Conservation (phyloP, 2,329 filamentous ascomycete genomes). For the Phaeomoniella chlamydospora region DNA sequence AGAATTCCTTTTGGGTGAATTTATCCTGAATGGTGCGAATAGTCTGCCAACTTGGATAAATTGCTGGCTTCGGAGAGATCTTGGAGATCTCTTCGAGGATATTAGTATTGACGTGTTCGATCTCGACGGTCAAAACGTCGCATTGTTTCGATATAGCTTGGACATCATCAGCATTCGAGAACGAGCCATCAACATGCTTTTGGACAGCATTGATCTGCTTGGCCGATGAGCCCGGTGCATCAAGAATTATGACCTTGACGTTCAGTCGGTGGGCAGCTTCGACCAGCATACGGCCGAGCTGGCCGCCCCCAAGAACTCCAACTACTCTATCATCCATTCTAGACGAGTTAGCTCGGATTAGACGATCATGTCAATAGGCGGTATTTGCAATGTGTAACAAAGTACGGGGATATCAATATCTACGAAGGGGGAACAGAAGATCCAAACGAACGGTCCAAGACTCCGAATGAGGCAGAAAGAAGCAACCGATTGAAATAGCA, state of each 20-base stretch:
- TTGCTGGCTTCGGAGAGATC: conserved; percentile 13
- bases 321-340: conserved; percentile 13
- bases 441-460: no score
- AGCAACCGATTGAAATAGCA: no score
- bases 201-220: conserved; percentile 61
- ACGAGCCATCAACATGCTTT: conserved; percentile 63
- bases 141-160: conserved; percentile 54
- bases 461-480: no score
- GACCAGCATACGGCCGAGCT: conserved; percentile 85
- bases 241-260: conserved; percentile 65
- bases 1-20: conserved; percentile 65
- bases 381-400: no score
- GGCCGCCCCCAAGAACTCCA: conserved; percentile 47
- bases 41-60: conserved; percentile 67
- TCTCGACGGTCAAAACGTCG: conserved; percentile 77
- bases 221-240: conserved; percentile 59
- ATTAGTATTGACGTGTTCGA: conserved; percentile 74
- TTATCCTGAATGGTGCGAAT: conserved; percentile 78
- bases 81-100: conserved; percentile 62
- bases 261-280: conserved; percentile 73
- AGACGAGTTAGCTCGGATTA: no score
- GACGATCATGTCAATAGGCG: no score
- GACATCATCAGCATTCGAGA: conserved; percentile 66
- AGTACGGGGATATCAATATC: no score
- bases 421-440: no score